Base-by-base conservation (phyloP, 2,329 filamentous ascomycete species). In the Fusarium denticulatum region DNA sequence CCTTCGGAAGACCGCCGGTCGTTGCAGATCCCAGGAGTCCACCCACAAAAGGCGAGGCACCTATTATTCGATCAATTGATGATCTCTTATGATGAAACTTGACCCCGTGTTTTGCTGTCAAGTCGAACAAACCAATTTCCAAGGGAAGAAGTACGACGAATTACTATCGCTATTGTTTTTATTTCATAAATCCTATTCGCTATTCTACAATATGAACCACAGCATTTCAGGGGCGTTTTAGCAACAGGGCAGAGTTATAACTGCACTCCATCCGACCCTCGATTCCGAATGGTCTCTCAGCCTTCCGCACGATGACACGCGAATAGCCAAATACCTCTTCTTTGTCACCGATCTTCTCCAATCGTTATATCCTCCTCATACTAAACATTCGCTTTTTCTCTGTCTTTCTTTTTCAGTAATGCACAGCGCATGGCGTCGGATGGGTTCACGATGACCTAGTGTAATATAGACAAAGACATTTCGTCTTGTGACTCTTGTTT, bases 61-160 rank as follows among this genome's bases (percentile, higher is more conserved):
- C 93, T 7, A 95, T 96, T 69, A 90, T 91, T 58, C 87, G 93
- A 64, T 95, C 92, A 66, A 96, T 96, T 77, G 92, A 94, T 80
- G 93, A 95, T 78, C 85, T 94, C 58, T 85, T 95, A 81, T 95
- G 86, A 85, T 60, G 59, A 68, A 63, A 43, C 58, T 40, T 39
- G 49, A 43, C 42, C 42, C n/a, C 36, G 39, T 32, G 52, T 60
- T 50, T 49, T 22, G 30, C 40, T 55, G 60, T 60, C 8, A 36
- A 28, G 37, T 46, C 50, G 59, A 52, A 74, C 32, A 34, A 39
- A 47, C 32, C 26, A 47, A 67, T 55, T 46, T 74, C 50, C 46
- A 22, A 32, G 24, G 39, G 50, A 69, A 45, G 34, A 24, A 46
- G 34, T 26, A 40, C 20, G 46, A 69, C 66, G 46, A 67, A 67